Evolutionary conservation across 495 filamentous ascomycete genomes (phyloP).

Genomic region (Tetracladium setigerum): DNA sequence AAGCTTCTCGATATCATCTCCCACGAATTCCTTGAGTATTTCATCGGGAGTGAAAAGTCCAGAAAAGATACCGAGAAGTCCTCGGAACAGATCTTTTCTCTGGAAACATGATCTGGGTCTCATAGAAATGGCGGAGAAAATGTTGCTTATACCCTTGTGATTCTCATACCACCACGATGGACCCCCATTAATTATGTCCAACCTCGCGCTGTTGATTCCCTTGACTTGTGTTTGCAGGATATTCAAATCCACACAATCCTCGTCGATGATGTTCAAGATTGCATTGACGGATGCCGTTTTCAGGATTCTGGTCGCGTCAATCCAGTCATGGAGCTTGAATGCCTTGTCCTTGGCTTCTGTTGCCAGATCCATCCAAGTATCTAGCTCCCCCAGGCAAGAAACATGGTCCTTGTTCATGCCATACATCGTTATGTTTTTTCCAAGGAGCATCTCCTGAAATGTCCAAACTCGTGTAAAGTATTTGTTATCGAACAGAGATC

Average conservation of each 20-base stretch:
- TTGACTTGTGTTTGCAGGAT: slow-evolving; percentile 15
- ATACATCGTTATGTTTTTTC: slow-evolving; percentile 23
- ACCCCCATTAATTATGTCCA: slow-evolving; percentile 22
- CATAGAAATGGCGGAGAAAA: slow-evolving; percentile 24
- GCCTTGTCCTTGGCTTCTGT: slow-evolving; percentile 21
- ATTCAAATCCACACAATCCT: slow-evolving; percentile 7
- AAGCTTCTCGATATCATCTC: slow-evolving; percentile 15
- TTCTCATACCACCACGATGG: slow-evolving; percentile 22
- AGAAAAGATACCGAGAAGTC: slow-evolving; percentile 14
- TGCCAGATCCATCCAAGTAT: slow-evolving; percentile 23
- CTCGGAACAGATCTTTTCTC: slow-evolving; percentile 13
- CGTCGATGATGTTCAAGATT: slow-evolving; percentile 10
- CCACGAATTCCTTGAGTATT: slow-evolving; percentile 7
- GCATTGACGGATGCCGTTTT: slow-evolving; percentile 12
- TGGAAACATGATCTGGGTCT: neutral
- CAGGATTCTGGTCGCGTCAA: slow-evolving; percentile 6
- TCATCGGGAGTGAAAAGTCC: slow-evolving; percentile 9
- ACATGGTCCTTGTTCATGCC: slow-evolving; percentile 9
- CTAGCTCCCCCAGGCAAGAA: slow-evolving; percentile 15
- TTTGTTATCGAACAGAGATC: slow-evolving; percentile 17
- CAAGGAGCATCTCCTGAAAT: slow-evolving; percentile 25
- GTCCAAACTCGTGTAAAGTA: slow-evolving; percentile 23
- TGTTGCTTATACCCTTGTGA: slow-evolving; percentile 18
- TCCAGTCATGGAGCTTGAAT: slow-evolving; percentile 18
- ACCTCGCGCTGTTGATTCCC: slow-evolving; percentile 18